Conservation (phyloP, 2,329 filamentous ascomycete genomes). For the Xylaria sp. region DNA sequence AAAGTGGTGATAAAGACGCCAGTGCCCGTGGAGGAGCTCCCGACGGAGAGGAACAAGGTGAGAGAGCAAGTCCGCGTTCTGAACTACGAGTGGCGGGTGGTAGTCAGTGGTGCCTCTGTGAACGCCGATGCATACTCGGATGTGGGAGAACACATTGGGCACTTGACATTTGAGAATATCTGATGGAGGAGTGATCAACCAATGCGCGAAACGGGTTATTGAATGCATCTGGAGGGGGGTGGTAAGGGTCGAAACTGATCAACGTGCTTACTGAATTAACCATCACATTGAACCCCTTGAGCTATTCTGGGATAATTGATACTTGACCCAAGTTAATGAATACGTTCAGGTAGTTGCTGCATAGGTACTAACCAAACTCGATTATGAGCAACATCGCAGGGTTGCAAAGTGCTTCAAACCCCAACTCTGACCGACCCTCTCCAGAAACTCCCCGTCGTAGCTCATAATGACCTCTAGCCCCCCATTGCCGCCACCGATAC, state of each 20-base stretch:
- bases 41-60: not conserved
- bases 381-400: constrained; percentile 27
- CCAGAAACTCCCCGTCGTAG: constrained; percentile 23
- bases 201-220: too few relatives aligned
- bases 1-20: not conserved
- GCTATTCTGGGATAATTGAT: not conserved
- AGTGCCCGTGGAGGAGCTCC: not conserved
- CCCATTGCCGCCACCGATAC: constrained; percentile 3
- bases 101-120: not conserved
- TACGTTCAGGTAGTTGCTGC: not conserved
- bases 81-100: not conserved
- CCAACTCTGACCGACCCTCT: constrained; percentile 19
- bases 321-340: not conserved
- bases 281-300: not conserved
- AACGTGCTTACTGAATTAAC: not conserved
- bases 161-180: not conserved
- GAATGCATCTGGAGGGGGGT: not conserved
- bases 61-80: not conserved
- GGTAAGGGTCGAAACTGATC: not conserved
- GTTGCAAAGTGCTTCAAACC: constrained; percentile 22
- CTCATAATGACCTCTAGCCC: constrained; percentile 33
- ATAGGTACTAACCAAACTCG: not conserved
- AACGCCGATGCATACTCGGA: not conserved
- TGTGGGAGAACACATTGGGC: not conserved
- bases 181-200: not conserved